phyloP scores from a whole-genome alignment of 441 rosid species.

The Gossypium gossypioides region DNA sequence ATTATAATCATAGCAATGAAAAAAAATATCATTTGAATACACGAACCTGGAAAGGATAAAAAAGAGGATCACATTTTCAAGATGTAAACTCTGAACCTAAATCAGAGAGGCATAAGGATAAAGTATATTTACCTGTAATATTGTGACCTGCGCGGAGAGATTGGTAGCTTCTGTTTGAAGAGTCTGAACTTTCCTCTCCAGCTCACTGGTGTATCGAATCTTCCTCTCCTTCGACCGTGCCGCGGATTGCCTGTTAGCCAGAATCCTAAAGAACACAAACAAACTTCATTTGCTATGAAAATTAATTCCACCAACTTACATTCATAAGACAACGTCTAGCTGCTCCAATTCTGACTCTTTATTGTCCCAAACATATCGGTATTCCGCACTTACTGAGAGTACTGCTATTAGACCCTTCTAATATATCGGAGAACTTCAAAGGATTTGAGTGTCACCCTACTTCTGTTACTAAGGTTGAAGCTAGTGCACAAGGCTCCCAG shows the following conservation, averaged over 20 bases:
- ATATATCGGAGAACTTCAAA: too few species aligned
- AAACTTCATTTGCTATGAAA: neutral
- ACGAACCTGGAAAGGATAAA: neutral
- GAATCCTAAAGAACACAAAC: slow-evolving; percentile 40
- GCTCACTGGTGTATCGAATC: slow-evolving; percentile 62
- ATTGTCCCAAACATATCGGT: too few species aligned
- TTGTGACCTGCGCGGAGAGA: slow-evolving; percentile 47
- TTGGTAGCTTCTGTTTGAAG: slow-evolving; percentile 6
- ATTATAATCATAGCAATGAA: neutral
- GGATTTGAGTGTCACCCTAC: too few species aligned
- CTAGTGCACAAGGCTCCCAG: neutral
- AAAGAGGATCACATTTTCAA: neutral
- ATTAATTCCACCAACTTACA: neutral
- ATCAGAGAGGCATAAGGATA: neutral
- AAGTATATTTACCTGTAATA: slow-evolving; percentile 53
- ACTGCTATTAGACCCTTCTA: too few species aligned
- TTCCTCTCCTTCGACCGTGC: slow-evolving; percentile 96
- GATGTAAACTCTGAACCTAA: neutral
- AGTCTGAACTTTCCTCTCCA: slow-evolving; percentile 17
- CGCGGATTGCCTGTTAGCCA: slow-evolving; percentile 89
- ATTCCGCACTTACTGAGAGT: too few species aligned
- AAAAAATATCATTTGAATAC: neutral
- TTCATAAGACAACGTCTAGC: neutral
- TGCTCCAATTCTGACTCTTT: neutral
- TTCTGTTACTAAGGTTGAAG: too few species aligned